Base-by-base conservation (phyloP, 129 eudicot genomes). In the carrot (Daucus carota) region DNA sequence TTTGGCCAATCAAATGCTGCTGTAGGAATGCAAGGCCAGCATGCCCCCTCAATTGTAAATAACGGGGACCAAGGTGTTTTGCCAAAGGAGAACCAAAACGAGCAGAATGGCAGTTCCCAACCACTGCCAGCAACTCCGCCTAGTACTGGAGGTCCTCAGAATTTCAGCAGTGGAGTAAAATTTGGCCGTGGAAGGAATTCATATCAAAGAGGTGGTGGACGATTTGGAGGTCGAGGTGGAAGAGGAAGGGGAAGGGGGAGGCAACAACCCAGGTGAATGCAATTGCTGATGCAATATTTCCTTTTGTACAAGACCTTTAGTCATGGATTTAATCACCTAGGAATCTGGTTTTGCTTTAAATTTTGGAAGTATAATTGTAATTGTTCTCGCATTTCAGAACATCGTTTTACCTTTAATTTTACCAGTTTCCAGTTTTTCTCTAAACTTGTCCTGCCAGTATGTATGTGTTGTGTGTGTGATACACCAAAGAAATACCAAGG, bases 1-100 rank as follows among this genome's bases (percentile, higher is more conserved):
- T 70, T 40, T 40, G 44, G 43, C 48, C 73, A 40, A 70, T 40
- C 73, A 70, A 14, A 36, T 40, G 73, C 48, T 69, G 46, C 24
- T 40, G 44, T 40, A 40, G 50, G 47, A 26, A 38, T 40, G 73
- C 73, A 70, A 36, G 32, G 48, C 47, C 73, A 70, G 28, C 48
- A 70, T 40, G 31, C 73, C 34, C 76, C 81, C 18, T 18, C 82
- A 45, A 77, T 81, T 43, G 34, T 83, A 82, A 82, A 77, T 73
- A 41, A 38, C 18, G 79, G 77, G 16, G 84, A 54, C 33, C 84
- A 52, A 33, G 80, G 28, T 78, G 79, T 69, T 50, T 77, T 75
- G 74, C 74, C 89, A 66, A 63, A 70, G 38, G 83, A 74, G 24
- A 28, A 36, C 70, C 86, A 77, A 80, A 81, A 48, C 57, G 81